Evolutionary conservation across 2,329 filamentous ascomycete species (phyloP), one percentile per base, ranked within the genome.

Genomic region (Hyphodiscus sp.): DNA sequence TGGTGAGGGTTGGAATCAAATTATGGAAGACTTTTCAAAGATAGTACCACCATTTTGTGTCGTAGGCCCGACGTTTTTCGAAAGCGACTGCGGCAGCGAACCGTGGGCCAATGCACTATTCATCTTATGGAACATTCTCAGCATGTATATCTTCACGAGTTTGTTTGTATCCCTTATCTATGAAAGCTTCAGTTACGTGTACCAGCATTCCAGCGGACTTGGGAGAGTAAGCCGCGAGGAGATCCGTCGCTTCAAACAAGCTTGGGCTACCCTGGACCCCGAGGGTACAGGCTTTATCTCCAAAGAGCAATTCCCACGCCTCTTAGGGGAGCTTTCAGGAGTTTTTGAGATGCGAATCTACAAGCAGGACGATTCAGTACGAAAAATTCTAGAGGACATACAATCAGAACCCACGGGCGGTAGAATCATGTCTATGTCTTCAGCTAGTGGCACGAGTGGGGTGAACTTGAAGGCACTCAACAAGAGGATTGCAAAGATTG

Each of bases 81-180:
- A 88, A 43, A 94, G 90, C 64, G 95, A 99, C 71, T 99, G 94
- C 66, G 94, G 94, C 54, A 96, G 92, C 72, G 81, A 84, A 49
- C 80, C 83, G 41, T 99, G 94, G 91, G 91, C 94, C 8, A 80
- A 91, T 49, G 82, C 85, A 33, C 76, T 99, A 10, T 99, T 99
- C 74, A 91, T 97, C 54, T 83, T 87, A 4, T 99, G 94, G 94
- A 99, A 99, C 74, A 92, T 99, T 65, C 80, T 99, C 71, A 97
- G 92, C 87, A 99, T 99, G 94, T 99, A 99, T 73, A 95, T 99
- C 65, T 99, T 99, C 66, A 92, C 97, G 67, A 96, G 92, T 67
- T 75, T 99, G 67, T 99, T 99, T 70, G 92, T 99, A 55, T 99
- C 94, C 47, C 83, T 99, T 69, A 99, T 99, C 63, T 99, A 95